These are phyloP conservation scores for Cytospora piceicola DNA, from an alignment of 2,329 filamentous ascomycete genomes.

Conservation along the genomic window DNA sequence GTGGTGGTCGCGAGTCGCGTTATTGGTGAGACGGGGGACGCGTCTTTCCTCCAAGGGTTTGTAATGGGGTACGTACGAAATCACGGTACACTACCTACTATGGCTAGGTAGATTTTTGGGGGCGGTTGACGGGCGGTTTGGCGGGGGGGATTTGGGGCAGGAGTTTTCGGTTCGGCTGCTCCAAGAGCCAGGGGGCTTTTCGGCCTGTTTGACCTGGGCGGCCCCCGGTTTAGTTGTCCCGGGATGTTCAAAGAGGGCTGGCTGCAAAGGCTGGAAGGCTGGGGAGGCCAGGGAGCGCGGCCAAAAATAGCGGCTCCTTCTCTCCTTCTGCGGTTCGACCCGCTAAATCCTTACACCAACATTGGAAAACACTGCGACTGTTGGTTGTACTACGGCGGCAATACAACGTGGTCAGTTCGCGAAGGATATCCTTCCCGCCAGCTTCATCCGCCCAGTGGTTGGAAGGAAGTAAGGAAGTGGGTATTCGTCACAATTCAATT, in stretches of 20 bases:
- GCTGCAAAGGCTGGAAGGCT: not conserved
- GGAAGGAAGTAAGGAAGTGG: too few relatives aligned
- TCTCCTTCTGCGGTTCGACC: not conserved
- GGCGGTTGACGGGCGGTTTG: not conserved
- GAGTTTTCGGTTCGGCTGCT: slow-evolving; percentile 7
- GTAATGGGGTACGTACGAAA: too few relatives aligned
- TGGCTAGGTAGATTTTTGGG: slow-evolving; percentile 6
- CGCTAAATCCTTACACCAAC: not conserved
- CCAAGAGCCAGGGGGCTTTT: slow-evolving; percentile 11
- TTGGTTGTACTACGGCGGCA: too few relatives aligned
- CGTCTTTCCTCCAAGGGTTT: too few relatives aligned
- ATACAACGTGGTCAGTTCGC: too few relatives aligned
- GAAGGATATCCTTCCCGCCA: too few relatives aligned
- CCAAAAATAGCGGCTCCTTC: slow-evolving; percentile 1
- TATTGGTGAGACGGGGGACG: not conserved
- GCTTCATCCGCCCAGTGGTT: too few relatives aligned
- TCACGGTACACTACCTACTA: too few relatives aligned
- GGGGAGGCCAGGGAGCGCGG: too few relatives aligned
- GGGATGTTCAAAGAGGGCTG: not conserved
- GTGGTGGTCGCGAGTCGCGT: not conserved
- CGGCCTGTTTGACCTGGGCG: too few relatives aligned
- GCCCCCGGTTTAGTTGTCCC: not conserved
- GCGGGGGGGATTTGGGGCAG: not conserved
- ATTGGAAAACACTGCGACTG: too few relatives aligned
- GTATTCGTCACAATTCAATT: not conserved